These are phyloP conservation scores for Xylaria sp. DNA, from an alignment of 2,329 filamentous ascomycete genomes.

Conservation along the genomic window DNA sequence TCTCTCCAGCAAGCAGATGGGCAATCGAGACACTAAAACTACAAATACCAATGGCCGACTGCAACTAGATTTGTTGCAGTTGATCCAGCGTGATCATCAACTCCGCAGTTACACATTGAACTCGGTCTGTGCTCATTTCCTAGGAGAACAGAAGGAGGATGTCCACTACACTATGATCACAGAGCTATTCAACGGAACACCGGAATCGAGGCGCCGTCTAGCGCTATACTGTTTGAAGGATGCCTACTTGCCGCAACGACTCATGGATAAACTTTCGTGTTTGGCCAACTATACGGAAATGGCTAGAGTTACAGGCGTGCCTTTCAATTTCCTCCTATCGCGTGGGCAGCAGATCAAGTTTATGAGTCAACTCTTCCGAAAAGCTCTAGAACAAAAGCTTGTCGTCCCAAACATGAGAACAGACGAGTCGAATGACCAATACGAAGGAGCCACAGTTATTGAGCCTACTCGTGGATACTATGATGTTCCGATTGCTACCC, in stretches of 20 bases:
- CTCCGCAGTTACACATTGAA: slow-evolving; percentile 97
- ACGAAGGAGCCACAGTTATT: slow-evolving; percentile 97
- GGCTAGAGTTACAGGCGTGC: slow-evolving; percentile 98
- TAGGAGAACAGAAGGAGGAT: slow-evolving; percentile 98
- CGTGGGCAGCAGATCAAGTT: slow-evolving; percentile 98
- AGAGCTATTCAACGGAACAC: slow-evolving; percentile 94
- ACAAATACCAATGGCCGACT: slow-evolving; percentile 95
- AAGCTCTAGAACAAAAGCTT: slow-evolving; percentile 90
- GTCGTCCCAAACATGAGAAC: slow-evolving; percentile 88
- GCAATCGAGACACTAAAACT: slow-evolving; percentile 90
- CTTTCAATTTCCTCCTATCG: slow-evolving; percentile 92
- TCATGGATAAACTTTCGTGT: slow-evolving; percentile 98
- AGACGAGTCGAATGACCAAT: slow-evolving; percentile 83
- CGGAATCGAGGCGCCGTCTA: slow-evolving; percentile 88
- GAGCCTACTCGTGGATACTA: slow-evolving; percentile 95
- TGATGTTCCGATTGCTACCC: slow-evolving; percentile 91
- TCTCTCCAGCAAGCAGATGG: slow-evolving; percentile 98
- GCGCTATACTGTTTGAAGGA: slow-evolving; percentile 98
- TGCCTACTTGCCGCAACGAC: slow-evolving; percentile 89
- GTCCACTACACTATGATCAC: slow-evolving; percentile 99
- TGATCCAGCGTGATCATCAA: slow-evolving; percentile 94
- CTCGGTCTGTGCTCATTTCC: slow-evolving; percentile 92
- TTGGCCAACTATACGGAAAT: slow-evolving; percentile 99
- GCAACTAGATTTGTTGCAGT: slow-evolving; percentile 92
- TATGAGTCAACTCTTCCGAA: slow-evolving; percentile 95